Conservation (phyloP, 257 asterid species). For the Capsicum baccatum region DNA sequence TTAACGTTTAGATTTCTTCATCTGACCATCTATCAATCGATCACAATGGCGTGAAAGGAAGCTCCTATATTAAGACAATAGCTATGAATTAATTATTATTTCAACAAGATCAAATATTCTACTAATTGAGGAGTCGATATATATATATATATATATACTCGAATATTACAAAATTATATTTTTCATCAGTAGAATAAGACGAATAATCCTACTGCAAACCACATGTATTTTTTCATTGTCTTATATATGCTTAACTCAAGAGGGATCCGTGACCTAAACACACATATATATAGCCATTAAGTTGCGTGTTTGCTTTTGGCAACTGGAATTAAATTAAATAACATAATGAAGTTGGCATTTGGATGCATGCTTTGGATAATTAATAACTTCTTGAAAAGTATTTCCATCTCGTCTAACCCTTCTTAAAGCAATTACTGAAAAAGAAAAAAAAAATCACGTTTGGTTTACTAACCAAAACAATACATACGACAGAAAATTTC, state of each 20-base stretch:
- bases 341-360: constrained; percentile 6
- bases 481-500: constrained; percentile 13
- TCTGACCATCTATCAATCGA: no score
- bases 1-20: no score
- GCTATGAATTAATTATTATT: not conserved
- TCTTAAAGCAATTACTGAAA: no score
- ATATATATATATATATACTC: not conserved
- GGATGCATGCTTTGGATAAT: not conserved
- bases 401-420: not conserved
- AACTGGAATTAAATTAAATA: not conserved
- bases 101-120: not conserved
- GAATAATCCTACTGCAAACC: not conserved
- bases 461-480: not conserved
- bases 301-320: constrained; percentile 6
- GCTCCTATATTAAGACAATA: not conserved
- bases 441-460: no score
- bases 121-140: not conserved
- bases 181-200: not conserved
- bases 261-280: constrained; percentile 15
- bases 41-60: no score
- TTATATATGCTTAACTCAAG: not conserved
- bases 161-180: not conserved
- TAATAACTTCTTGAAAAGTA: not conserved
- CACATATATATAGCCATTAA: not conserved
- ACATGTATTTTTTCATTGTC: not conserved